Evolutionary conservation across 345 rosid genomes (phyloP).

Genomic region (Cardamine occulta): DNA sequence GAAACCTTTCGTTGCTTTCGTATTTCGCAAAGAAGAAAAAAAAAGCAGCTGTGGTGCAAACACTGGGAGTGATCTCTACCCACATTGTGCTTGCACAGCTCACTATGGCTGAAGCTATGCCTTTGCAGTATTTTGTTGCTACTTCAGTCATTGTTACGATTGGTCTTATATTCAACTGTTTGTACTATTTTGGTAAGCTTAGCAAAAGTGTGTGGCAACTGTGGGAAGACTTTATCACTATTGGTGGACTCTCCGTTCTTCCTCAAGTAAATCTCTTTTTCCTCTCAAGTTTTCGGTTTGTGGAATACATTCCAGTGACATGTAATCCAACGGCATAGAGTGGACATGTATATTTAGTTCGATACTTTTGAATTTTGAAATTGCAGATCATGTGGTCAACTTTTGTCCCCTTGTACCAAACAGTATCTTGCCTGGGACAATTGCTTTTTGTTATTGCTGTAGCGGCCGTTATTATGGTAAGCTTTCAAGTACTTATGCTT

Average conservation of each 20-base stretch:
- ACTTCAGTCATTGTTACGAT: conserved; percentile 60
- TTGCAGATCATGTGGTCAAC: conserved; percentile 93
- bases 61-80: conserved; percentile 71
- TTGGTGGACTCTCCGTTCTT: conserved; percentile 75
- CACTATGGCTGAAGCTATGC: conserved; percentile 86
- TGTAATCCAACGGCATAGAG: neutral
- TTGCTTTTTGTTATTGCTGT: conserved; percentile 65
- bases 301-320: neutral
- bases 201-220: conserved; percentile 58
- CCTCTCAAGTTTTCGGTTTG: neutral
- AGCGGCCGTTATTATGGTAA: conserved; percentile 77
- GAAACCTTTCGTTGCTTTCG: conserved; percentile 83
- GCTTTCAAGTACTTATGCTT: conserved; percentile 29
- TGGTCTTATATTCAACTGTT: conserved; percentile 66
- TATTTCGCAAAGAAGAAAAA: conserved; percentile 82
- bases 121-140: conserved; percentile 55
- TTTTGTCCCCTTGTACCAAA: conserved; percentile 73
- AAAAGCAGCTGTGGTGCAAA: conserved; percentile 78
- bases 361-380: conserved; percentile 14
- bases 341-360: neutral
- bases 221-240: conserved; percentile 87
- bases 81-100: conserved; percentile 73
- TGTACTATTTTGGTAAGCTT: conserved; percentile 60
- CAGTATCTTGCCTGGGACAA: conserved; percentile 67
- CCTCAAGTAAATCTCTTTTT: conserved; percentile 64